These are phyloP conservation scores for Penicillium malachiteum DNA, from an alignment of 495 filamentous ascomycete genomes.

Conservation along the genomic window DNA sequence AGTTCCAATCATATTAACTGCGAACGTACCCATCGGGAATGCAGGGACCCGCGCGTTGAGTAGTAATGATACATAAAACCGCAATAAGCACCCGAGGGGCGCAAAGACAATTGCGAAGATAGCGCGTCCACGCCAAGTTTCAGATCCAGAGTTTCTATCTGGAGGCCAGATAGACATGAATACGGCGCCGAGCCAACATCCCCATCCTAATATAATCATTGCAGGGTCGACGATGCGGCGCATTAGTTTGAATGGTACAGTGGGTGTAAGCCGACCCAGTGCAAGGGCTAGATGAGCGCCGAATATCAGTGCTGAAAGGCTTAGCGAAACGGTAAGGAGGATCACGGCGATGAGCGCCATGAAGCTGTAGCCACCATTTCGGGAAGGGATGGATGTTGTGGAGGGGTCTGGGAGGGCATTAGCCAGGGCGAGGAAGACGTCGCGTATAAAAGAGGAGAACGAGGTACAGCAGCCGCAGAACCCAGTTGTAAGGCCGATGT, in stretches of 20 bases:
- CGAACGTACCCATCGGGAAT: slow-evolving; percentile 90
- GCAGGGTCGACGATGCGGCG: slow-evolving; percentile 63
- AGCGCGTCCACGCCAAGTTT: slow-evolving; percentile 68
- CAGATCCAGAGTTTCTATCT: slow-evolving; percentile 40
- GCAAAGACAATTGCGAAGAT: slow-evolving; percentile 83
- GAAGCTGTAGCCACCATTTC: slow-evolving; percentile 81
- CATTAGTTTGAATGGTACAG: slow-evolving; percentile 54
- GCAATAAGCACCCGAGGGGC: slow-evolving; percentile 71
- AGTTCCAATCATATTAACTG: slow-evolving; percentile 78
- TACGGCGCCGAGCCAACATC: slow-evolving; percentile 76
- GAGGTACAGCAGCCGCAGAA: slow-evolving; percentile 93
- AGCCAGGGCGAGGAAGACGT: slow-evolving; percentile 78
- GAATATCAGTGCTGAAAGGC: slow-evolving; percentile 46
- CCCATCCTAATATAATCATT: slow-evolving; percentile 62
- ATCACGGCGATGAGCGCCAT: slow-evolving; percentile 73
- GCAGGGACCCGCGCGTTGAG: slow-evolving; percentile 64
- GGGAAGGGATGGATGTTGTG: slow-evolving; percentile 23
- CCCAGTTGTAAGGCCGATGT: slow-evolving; percentile 87
- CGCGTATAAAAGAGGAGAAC: slow-evolving; percentile 88
- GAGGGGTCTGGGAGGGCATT: slow-evolving; percentile 64
- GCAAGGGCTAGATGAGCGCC: slow-evolving; percentile 73
- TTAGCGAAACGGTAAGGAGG: slow-evolving; percentile 65
- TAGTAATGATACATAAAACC: slow-evolving; percentile 65
- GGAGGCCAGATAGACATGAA: slow-evolving; percentile 75
- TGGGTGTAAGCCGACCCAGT: slow-evolving; percentile 47